Base-by-base conservation (phyloP, 345 rosid species). In the Eucalyptus polybractea region DNA sequence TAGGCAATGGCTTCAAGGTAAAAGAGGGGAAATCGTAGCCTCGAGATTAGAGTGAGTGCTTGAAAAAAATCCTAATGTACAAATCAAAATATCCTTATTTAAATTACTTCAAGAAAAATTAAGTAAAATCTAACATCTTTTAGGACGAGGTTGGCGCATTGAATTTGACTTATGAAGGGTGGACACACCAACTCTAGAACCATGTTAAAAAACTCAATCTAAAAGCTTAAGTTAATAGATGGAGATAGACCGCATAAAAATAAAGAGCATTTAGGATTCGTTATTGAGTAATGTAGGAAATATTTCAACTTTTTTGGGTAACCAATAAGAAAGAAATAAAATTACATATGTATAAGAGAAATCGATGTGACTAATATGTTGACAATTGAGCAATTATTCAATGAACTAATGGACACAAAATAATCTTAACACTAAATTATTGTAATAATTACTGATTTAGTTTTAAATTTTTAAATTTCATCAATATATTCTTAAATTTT, bases 171-270 rank as follows among this genome's bases (percentile, higher is more conserved):
- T 1, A 10, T 24, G 13, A 25, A 56, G 12, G 12, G 62, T 56
- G 62, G 62, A 56, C 3, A 1, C 62, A 56, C 13, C 5, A 6
- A 27, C 16, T 29, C 4, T 25, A 1, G 15, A 27, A 62, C 2
- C 8, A 13, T 27, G 16, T 27, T 62, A 29, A 3, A 62, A 13
- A 27, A 6, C 7, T 53, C 58, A 27, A n/a, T 15, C 3, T 4
- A n/a, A n/a, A 65, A n/a, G 3, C 6, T 65, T n/a, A n/a, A n/a
- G 10, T 16, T n/a, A 9, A 65, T 65, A 14, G 8, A 14, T 15
- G 31, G 0, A n/a, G 10, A 56, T 22, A 65, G 3, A 65, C 5
- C 3, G 0, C 5, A 7, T 65, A 16, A n/a, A n/a, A 2, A 65
- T n/a, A 65, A 65, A 65, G 3, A 65, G 10, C 19, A 7, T 65